Percentiles rank a stretch among this genome's conserved stretches.
These are phyloP conservation scores for Tulasnella sp. DNA, from an alignment of 768 basidiomycete species.

Conservation along the genomic window DNA sequence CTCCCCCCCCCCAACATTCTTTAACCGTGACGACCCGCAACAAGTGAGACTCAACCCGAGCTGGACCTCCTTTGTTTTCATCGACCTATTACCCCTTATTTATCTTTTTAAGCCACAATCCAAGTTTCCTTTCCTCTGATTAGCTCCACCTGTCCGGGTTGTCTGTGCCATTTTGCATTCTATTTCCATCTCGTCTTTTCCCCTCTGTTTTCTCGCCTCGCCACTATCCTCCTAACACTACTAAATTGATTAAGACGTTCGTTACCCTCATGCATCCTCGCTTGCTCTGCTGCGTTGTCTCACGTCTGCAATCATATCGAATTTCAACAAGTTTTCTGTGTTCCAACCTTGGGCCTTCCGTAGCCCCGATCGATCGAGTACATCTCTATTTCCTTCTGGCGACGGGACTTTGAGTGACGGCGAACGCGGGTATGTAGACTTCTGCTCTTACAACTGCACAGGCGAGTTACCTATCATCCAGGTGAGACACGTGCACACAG, in stretches of 20 bases:
- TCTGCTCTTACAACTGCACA: too few species aligned
- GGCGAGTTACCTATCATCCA: too few species aligned
- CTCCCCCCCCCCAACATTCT: not conserved
- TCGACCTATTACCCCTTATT: slow-evolving; percentile 7
- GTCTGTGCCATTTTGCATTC: slow-evolving; percentile 11
- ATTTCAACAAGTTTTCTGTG: not conserved
- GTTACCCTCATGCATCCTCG: slow-evolving; percentile 12
- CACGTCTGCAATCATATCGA: not conserved
- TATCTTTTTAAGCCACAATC: slow-evolving; percentile 13
- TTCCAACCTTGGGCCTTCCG: not conserved
- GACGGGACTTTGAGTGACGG: too few species aligned
- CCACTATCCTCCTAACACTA: slow-evolving; percentile 9
- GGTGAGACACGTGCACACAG: not conserved
- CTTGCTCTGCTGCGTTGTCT: slow-evolving; percentile 3
- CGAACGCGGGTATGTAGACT: too few species aligned
- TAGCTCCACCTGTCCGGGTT: slow-evolving; percentile 4
- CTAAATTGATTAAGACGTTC: slow-evolving; percentile 14
- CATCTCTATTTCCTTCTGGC: too few species aligned
- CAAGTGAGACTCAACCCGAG: not conserved
- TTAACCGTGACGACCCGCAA: not conserved
- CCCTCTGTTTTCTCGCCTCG: slow-evolving; percentile 1
- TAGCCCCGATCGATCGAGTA: too few species aligned
- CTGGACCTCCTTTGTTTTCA: not conserved
- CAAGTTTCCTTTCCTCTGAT: not conserved
- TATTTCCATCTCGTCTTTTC: not conserved